Conservation (phyloP, 179 eudicot species). For the Carnegiea gigantea region DNA sequence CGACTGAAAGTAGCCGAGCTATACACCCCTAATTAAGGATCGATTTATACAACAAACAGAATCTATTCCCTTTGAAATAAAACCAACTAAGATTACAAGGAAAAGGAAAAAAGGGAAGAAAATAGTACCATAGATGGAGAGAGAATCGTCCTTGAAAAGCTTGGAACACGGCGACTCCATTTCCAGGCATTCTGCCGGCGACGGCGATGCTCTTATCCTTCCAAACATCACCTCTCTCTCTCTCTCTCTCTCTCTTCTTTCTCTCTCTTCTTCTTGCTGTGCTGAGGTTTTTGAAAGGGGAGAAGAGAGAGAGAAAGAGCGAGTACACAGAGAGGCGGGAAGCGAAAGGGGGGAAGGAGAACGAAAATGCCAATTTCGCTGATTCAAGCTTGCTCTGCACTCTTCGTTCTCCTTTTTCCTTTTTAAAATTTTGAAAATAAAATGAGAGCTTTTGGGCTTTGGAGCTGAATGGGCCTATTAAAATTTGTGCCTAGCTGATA, state of each 20-base stretch:
- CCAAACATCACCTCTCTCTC: slow-evolving; percentile 49
- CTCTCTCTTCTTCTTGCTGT: not conserved
- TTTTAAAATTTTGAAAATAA: not conserved
- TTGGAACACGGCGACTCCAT: slow-evolving; percentile 51
- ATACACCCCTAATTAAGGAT: not conserved
- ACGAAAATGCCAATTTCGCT: not conserved
- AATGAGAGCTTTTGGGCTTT: too few relatives aligned
- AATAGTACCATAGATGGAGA: slow-evolving; percentile 60
- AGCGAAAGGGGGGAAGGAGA: not conserved
- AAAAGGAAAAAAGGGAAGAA: not conserved
- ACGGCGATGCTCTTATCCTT: slow-evolving; percentile 43
- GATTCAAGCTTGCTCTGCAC: not conserved
- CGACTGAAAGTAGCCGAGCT: not conserved
- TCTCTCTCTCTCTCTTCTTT: not conserved
- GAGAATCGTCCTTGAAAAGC: slow-evolving; percentile 65
- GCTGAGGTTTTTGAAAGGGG: not conserved
- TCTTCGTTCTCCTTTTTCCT: not conserved
- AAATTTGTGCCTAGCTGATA: too few relatives aligned
- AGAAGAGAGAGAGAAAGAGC: not conserved
- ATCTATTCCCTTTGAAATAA: too few relatives aligned
- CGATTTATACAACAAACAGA: not conserved
- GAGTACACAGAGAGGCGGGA: slow-evolving; percentile 10
- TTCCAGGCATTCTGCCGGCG: slow-evolving; percentile 50
- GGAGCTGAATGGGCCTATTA: too few relatives aligned
- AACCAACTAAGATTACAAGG: not conserved